Base-by-base conservation (phyloP, 1,139 yeast species). In the Candida sp. region DNA sequence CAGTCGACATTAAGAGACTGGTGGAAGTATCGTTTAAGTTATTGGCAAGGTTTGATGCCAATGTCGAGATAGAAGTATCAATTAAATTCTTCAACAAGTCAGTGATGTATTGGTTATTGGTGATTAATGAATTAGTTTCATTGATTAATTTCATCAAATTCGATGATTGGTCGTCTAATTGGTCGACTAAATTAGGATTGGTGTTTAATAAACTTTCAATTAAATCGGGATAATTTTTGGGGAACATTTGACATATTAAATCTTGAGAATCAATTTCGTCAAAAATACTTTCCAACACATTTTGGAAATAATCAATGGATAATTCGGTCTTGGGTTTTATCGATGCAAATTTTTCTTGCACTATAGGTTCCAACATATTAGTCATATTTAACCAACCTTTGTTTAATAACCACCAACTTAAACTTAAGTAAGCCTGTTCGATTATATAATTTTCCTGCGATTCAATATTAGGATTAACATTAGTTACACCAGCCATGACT, bases 331-430 rank as follows among this genome's bases (percentile, higher is more conserved):
- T 78, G 32, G 96, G 95, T 52, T 81, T 82, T 34, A 87, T 69
- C 21, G 69, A 69, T 22, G 73, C 78, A 60, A 90, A 89, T 35
- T 82, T 83, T 32, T 71, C 71, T 33, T 68, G 69, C 3, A 91
- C 95, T 4, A 79, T 70, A 1, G 64, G 61, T 55, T 81, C 81
- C 30, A 89, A 79, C 33, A 75, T 63, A 39, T 74, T 69, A 40
- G 80, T 75, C 42, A 86, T 66, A 40, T 73, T 70, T 33, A 70
- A 59, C 93, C 95, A 89, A 1, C 98, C 98, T 52, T 82, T 79
- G 62, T 93, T 90, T 45, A 93, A 72, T 41, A 93, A 66, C 97
- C 97, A 93, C 97, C 98, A 93, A 52, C 91, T 83, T 50, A 89
- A 79, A 2, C 96, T 86, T 46, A 93, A 73, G 60, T 87, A 93